A percentile compares a stretch with the other conserved stretches of the same genome.
Conservation (phyloP, 768 basidiomycete genomes). For the Tylopilus vinaceipallidus region DNA sequence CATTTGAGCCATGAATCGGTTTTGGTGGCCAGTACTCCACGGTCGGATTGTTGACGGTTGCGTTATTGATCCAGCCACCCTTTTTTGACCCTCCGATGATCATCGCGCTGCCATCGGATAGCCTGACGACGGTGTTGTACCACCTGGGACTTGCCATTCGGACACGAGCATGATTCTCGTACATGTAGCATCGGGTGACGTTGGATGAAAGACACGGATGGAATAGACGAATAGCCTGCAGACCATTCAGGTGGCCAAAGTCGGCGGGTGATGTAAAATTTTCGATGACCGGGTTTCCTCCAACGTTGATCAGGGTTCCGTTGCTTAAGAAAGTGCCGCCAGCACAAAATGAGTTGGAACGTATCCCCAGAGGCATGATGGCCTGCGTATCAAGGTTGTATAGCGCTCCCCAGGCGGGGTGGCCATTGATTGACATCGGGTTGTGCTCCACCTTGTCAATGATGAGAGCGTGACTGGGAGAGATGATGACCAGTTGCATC, state of each 20-base stretch:
- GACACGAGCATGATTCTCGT: constrained; percentile 60
- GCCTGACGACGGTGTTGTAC: constrained; percentile 72
- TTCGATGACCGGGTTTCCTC: constrained; percentile 77
- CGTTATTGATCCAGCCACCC: constrained; percentile 86
- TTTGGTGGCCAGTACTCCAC: constrained; percentile 84
- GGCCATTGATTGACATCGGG: constrained; percentile 66
- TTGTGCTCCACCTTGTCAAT: constrained; percentile 89
- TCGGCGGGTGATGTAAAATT: constrained; percentile 63
- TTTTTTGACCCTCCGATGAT: constrained; percentile 79
- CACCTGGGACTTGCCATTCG: constrained; percentile 78
- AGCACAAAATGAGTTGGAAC: constrained; percentile 86
- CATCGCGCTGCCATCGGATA: constrained; percentile 78
- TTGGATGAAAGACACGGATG: constrained; percentile 56
- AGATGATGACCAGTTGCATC: constrained; percentile 74
- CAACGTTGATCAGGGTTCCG: constrained; percentile 75
- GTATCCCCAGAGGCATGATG: constrained; percentile 57
- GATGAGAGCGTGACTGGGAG: constrained; percentile 65
- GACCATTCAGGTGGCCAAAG: constrained; percentile 72
- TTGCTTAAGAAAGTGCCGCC: constrained; percentile 77
- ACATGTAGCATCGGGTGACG: constrained; percentile 53
- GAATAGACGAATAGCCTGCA: constrained; percentile 72
- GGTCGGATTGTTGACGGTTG: constrained; percentile 77
- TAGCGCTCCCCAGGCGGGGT: constrained; percentile 79
- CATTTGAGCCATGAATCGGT: constrained; percentile 61
- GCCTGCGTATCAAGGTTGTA: constrained; percentile 67